phyloP scores from a whole-genome alignment of 2,329 filamentous ascomycete species.

The Aspergillus texensis region DNA sequence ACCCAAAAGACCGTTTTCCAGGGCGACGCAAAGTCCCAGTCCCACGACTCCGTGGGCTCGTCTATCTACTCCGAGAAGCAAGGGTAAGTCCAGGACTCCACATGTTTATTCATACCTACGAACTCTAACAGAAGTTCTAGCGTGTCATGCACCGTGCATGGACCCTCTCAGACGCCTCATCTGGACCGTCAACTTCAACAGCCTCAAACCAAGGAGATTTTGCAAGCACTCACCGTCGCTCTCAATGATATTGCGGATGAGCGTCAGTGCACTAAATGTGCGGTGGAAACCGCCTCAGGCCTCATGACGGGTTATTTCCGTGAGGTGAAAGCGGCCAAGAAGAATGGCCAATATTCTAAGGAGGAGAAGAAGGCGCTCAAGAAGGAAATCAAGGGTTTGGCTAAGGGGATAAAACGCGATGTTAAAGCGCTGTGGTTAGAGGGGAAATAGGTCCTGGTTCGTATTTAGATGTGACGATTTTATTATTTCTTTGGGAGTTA shows the following conservation, averaged over 20 bases:
- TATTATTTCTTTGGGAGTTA: neutral
- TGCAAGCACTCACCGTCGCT: neutral
- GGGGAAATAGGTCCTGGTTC: neutral
- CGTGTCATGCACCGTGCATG: neutral
- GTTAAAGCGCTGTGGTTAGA: neutral
- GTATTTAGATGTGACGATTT: neutral
- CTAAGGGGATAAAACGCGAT: neutral
- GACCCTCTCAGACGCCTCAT: neutral
- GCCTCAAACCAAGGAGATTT: neutral
- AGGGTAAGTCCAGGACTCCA: neutral
- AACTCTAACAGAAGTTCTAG: neutral
- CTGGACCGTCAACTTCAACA: neutral
- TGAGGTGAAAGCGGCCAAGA: neutral
- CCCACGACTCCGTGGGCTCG: neutral
- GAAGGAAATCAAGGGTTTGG: neutral
- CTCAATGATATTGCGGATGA: neutral
- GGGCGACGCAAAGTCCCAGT: neutral
- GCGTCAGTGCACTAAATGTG: neutral
- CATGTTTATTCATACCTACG: neutral
- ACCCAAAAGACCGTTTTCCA: neutral
- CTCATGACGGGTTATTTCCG: neutral
- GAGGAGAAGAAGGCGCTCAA: neutral
- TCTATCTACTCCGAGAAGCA: neutral
- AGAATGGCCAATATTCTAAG: neutral
- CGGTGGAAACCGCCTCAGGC: neutral